These are phyloP conservation scores for Escovopsis weberi DNA, from an alignment of 2,329 filamentous ascomycete genomes.

Conservation along the genomic window DNA sequence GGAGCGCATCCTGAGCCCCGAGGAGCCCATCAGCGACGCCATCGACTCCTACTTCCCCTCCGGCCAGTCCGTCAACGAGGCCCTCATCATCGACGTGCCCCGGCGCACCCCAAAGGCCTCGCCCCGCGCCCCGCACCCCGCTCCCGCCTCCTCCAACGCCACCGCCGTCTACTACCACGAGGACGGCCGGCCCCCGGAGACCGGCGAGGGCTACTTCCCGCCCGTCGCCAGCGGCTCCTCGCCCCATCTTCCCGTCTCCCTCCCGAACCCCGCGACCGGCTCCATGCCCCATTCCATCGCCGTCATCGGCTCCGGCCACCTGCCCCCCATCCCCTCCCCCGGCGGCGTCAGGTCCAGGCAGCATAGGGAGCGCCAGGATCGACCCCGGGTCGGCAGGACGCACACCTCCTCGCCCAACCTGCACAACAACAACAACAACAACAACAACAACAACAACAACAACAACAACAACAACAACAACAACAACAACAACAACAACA, in stretches of 20 bases:
- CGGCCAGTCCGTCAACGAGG: constrained; percentile 78
- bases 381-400: constrained; percentile 51
- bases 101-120: constrained; percentile 69
- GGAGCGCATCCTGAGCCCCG: constrained; percentile 65
- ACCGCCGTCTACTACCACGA: constrained; percentile 43
- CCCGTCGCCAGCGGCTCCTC: constrained; percentile 38
- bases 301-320: constrained; percentile 64
- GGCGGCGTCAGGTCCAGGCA: constrained; percentile 46
- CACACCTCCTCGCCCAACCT: constrained; percentile 72
- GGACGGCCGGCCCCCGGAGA: constrained; percentile 51
- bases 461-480: constrained; percentile 11
- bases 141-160: constrained; percentile 13
- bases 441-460: no score
- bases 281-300: constrained; percentile 51
- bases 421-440: constrained; percentile 19
- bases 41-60: constrained; percentile 75
- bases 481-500: constrained; percentile 18
- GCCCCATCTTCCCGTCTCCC: constrained; percentile 25
- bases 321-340: constrained; percentile 70
- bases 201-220: constrained; percentile 70
- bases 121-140: constrained; percentile 39
- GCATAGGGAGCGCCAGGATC: constrained; percentile 40
- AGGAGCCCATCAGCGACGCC: constrained; percentile 66
- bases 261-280: constrained; percentile 21
- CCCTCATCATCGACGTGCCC: constrained; percentile 79